These are phyloP conservation scores for Torrubiellomyces zombiae DNA, from an alignment of 2,329 filamentous ascomycete species.

Conservation along the genomic window DNA sequence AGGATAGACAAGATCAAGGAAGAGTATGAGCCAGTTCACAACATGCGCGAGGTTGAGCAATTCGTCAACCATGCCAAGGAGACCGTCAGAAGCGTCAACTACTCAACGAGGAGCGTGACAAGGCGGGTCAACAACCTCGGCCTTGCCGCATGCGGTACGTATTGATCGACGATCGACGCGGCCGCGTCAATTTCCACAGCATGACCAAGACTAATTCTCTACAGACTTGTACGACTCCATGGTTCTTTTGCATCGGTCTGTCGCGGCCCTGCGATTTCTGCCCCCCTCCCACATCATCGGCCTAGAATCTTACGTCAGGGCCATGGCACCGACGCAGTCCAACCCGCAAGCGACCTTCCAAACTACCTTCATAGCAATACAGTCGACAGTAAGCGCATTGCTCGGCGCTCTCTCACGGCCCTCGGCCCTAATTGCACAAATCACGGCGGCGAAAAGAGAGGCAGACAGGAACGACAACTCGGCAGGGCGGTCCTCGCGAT, in stretches of 20 bases:
- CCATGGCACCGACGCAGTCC: slow-evolving; percentile 49
- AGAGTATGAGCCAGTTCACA: slow-evolving; percentile 70
- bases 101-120: slow-evolving; percentile 66
- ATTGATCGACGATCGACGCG: background rate
- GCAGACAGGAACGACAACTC: slow-evolving; percentile 66
- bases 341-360: slow-evolving; percentile 61
- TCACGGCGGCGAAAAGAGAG: slow-evolving; percentile 55
- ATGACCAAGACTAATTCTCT: background rate
- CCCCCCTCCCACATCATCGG: slow-evolving; percentile 52
- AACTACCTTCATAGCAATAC: slow-evolving; percentile 60
- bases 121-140: slow-evolving; percentile 61
- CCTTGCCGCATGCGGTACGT: slow-evolving; percentile 42
- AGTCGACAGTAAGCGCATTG: slow-evolving; percentile 69
- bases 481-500: slow-evolving; percentile 56
- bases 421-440: slow-evolving; percentile 58
- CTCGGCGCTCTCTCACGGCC: slow-evolving; percentile 66
- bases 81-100: slow-evolving; percentile 70
- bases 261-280: slow-evolving; percentile 46
- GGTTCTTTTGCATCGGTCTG: slow-evolving; percentile 32
- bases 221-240: slow-evolving; percentile 54
- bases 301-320: slow-evolving; percentile 53
- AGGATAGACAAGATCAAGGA: slow-evolving; percentile 73
- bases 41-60: slow-evolving; percentile 77
- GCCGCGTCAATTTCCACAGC: background rate
- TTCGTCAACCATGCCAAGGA: slow-evolving; percentile 86